Evolutionary conservation across 2,329 filamentous ascomycete genomes (phyloP), one percentile per base, ranked within the genome.

Genomic region (Aureobasidium pullulans): DNA sequence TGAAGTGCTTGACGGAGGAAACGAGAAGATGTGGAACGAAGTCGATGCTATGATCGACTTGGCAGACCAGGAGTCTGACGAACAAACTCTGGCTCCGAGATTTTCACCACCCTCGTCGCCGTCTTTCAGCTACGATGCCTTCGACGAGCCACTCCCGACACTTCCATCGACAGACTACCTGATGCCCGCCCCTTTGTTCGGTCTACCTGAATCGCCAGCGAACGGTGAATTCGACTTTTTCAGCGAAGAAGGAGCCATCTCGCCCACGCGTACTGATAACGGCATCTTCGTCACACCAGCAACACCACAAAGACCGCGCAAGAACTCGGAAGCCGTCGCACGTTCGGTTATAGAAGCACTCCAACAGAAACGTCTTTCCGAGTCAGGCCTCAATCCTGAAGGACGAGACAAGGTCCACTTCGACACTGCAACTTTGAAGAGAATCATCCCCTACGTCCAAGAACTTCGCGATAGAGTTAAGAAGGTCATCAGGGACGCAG

Each of bases 1-100:
- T 68, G 80, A 84, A 42, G 81, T 93, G 68, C 72, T 84, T 15
- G 75, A 81, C 61, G 87, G 87, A 6, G 69, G 79, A 6, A 80
- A 84, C 23, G 78, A 79, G 11, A 75, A 76, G 11, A 77, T 89
- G 48, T 95, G 89, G 88, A 84, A 85, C 66, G 89, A 94, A 70
- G 89, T 90, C 1, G 88, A 94, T 70, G 89, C 88, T 13, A 92
- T 95, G 73, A 94, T 95, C 69, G 87, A 89, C 36, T 76, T 95
- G n/a, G 90, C 89, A 47, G 85, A 85, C 47, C 78, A 86, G 63
- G 83, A 86, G 65, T 81, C 82, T 48, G 82, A 85, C 29, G 81
- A 84, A 61, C 74, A 79, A 19, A 75, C 76, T 23, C 67, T 74
- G 36, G 73, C 76, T 8, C 77, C 78, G 36, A 77, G 78, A 40